Conservation (phyloP, 208 protist species). For the Angomonas deanei region DNA sequence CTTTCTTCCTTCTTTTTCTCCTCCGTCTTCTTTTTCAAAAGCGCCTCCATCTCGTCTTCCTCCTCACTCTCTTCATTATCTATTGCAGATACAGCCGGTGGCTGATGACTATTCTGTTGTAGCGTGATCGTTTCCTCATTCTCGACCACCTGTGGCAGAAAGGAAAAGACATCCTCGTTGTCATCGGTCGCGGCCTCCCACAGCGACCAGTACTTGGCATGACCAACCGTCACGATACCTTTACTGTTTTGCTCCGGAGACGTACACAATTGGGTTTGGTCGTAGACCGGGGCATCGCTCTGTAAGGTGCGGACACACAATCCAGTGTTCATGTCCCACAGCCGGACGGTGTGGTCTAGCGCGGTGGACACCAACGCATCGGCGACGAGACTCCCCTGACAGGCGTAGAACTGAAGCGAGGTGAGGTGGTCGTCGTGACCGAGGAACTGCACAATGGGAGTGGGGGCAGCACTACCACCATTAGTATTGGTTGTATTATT, state of each 20-base stretch:
- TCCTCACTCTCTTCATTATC: slow-evolving; percentile 23
- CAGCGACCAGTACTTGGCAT: slow-evolving; percentile 61
- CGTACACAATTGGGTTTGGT: slow-evolving; percentile 47
- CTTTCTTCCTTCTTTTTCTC: slow-evolving; percentile 18
- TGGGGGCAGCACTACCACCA: slow-evolving; percentile 7
- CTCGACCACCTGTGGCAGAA: background rate
- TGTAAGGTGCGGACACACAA: slow-evolving; percentile 43
- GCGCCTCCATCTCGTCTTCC: slow-evolving; percentile 10
- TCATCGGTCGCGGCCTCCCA: slow-evolving; percentile 35
- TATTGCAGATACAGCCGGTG: slow-evolving; percentile 6
- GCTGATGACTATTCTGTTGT: background rate
- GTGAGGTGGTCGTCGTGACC: slow-evolving; percentile 83
- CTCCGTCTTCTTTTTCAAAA: background rate
- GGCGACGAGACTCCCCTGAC: background rate
- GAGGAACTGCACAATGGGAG: slow-evolving; percentile 44
- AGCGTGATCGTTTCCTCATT: background rate
- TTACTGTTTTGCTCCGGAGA: background rate
- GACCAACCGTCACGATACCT: slow-evolving; percentile 22
- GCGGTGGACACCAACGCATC: slow-evolving; percentile 65
- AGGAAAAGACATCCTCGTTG: slow-evolving; percentile 11
- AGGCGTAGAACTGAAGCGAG: slow-evolving; percentile 51
- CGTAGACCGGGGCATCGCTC: slow-evolving; percentile 42
- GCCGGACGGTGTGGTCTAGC: slow-evolving; percentile 59
- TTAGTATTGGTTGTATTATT: slow-evolving; percentile 1
- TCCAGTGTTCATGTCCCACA: slow-evolving; percentile 76